Conservation (phyloP, 441 rosid genomes). For the Biscutella auriculata region DNA sequence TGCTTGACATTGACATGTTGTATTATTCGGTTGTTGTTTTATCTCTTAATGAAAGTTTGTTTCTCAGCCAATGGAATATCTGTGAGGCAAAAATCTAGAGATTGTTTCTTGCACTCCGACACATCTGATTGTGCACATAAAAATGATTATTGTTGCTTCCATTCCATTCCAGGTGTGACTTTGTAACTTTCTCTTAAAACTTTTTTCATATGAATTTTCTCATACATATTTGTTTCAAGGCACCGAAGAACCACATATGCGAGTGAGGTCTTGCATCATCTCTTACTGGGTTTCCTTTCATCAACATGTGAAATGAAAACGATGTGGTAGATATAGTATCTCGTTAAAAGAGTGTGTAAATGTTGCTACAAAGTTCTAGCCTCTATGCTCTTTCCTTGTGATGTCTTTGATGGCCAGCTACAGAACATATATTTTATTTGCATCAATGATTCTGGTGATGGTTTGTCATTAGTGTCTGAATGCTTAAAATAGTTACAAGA, state of each 20-base stretch:
- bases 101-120: conserved; percentile 40
- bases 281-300: not conserved
- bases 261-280: not conserved
- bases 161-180: conserved; percentile 52
- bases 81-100: conserved; percentile 35
- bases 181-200: not conserved
- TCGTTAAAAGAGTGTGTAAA: not conserved
- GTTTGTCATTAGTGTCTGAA: no score
- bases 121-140: conserved; percentile 46
- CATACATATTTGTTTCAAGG: not conserved
- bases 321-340: not conserved
- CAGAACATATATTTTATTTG: not conserved
- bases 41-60: not conserved
- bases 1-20: not conserved
- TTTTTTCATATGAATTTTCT: not conserved
- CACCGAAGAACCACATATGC: not conserved
- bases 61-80: conserved; percentile 47
- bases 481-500: not conserved
- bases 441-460: no score
- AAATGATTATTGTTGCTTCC: conserved; percentile 44
- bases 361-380: not conserved
- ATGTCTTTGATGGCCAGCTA: not conserved
- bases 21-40: not conserved
- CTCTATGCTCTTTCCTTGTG: not conserved
- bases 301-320: not conserved